These are phyloP conservation scores for Arabidopsis hybrid DNA, from an alignment of 441 rosid genomes.

Conservation along the genomic window DNA sequence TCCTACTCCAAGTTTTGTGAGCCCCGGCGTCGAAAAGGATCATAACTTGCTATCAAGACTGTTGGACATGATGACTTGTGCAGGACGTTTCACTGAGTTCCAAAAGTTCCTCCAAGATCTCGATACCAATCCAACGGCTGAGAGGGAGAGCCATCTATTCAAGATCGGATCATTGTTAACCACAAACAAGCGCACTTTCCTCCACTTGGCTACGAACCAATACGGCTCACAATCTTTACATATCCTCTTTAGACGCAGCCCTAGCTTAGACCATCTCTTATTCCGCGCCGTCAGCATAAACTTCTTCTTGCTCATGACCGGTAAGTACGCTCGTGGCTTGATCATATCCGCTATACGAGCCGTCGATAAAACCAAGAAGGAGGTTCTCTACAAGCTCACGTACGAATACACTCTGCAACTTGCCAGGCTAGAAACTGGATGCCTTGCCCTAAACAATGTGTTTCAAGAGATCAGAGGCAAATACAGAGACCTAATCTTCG, in stretches of 20 bases:
- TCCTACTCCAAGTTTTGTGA: neutral
- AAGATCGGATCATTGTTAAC: neutral
- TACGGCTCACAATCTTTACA: neutral
- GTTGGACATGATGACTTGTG: slow-evolving; percentile 2
- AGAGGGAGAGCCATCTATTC: neutral
- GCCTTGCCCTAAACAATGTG: slow-evolving; percentile 11
- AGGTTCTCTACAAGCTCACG: neutral
- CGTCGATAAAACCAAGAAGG: slow-evolving; percentile 13
- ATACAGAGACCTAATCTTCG: slow-evolving; percentile 13
- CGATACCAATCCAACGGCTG: neutral
- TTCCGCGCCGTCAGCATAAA: neutral
- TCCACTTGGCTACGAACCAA: neutral
- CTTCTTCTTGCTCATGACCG: slow-evolving; percentile 7
- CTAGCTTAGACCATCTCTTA: neutral
- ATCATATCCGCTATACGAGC: neutral
- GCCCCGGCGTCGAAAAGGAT: neutral
- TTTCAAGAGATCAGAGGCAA: slow-evolving; percentile 21
- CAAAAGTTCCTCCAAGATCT: neutral
- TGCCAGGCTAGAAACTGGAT: slow-evolving; percentile 1
- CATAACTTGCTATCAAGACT: neutral
- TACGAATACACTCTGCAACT: neutral
- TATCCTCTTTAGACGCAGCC: neutral
- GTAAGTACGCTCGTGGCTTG: neutral
- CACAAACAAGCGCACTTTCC: neutral
- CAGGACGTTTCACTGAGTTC: neutral